Evolutionary conservation across 2,329 filamentous ascomycete species (phyloP).

Genomic region (Calonectria hawksworthii): DNA sequence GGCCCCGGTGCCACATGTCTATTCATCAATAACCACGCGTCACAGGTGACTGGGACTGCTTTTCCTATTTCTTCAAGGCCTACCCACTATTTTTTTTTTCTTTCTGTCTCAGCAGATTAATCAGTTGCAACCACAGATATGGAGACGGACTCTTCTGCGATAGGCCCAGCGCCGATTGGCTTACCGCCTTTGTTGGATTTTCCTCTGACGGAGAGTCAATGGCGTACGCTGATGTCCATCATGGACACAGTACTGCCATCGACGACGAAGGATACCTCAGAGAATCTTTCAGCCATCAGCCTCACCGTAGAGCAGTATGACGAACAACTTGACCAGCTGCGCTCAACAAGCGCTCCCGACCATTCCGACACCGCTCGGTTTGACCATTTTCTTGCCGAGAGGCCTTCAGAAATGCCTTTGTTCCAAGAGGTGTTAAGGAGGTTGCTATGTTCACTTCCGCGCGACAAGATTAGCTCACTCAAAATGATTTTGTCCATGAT

Average conservation of each 20-base stretch:
- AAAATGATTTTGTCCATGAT: background rate
- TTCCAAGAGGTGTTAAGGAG: slow-evolving; percentile 9
- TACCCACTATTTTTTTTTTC: background rate
- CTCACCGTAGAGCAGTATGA: background rate
- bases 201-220: background rate
- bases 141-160: background rate
- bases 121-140: background rate
- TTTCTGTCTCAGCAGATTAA: background rate
- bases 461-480: background rate
- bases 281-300: background rate
- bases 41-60: background rate
- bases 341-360: background rate
- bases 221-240: slow-evolving; percentile 11
- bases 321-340: background rate
- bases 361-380: background rate
- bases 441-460: background rate
- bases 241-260: slow-evolving; percentile 16
- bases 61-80: background rate
- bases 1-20: background rate
- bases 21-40: background rate
- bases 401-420: slow-evolving; percentile 3
- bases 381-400: slow-evolving; percentile 15
- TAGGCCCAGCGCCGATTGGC: background rate
- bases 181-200: background rate
- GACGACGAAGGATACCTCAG: background rate